Percentiles rank a stretch among this genome's conserved stretches.
Conservation (phyloP, 768 basidiomycete species). For the Phallus indusiatus region DNA sequence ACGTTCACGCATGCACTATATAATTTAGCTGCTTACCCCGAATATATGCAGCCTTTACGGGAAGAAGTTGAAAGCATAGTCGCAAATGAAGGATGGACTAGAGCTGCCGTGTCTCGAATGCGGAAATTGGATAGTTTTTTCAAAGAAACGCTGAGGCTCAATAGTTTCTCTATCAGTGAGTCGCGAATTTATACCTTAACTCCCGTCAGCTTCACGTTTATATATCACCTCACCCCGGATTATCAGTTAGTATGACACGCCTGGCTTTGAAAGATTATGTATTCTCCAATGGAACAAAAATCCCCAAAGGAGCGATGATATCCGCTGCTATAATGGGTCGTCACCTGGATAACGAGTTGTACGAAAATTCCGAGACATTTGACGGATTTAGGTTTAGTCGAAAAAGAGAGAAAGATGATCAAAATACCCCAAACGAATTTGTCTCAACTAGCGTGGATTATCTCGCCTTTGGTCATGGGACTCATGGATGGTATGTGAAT, state of each 20-base stretch:
- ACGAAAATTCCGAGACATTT: constrained; percentile 27
- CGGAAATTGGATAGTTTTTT: not conserved
- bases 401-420: constrained; percentile 18
- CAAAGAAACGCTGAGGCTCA: not conserved
- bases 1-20: not conserved
- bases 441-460: constrained; percentile 13
- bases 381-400: constrained; percentile 33
- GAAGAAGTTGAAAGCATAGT: constrained; percentile 5
- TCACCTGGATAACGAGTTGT: constrained; percentile 31
- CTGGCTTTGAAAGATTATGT: constrained; percentile 29
- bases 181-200: not conserved
- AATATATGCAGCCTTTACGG: constrained; percentile 5
- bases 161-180: constrained; percentile 1
- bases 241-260: constrained; percentile 21
- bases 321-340: constrained; percentile 20
- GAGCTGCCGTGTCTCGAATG: not conserved
- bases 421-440: constrained; percentile 4
- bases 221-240: too few species aligned
- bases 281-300: constrained; percentile 33
- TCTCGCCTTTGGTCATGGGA: constrained; percentile 23
- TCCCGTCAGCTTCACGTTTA: too few species aligned
- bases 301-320: constrained; percentile 31
- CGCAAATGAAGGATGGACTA: not conserved
- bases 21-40: not conserved
- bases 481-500: constrained; percentile 23